Evolutionary conservation across 2,329 filamentous ascomycete genomes (phyloP).

Genomic region (Aspergillus vadensis): DNA sequence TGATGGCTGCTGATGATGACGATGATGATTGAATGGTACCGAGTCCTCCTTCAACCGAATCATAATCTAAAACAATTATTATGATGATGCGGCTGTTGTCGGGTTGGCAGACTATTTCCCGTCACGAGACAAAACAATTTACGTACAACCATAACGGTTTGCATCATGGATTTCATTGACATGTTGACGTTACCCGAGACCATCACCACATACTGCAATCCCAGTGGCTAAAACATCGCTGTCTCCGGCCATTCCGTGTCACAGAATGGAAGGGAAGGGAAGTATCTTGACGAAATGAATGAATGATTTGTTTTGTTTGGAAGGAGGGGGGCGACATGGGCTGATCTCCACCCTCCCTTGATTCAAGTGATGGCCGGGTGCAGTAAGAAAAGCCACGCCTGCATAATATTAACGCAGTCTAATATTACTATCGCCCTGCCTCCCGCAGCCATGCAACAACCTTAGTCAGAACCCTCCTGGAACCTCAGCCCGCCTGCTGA

Average conservation of each 20-base stretch:
- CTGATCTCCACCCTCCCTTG: slow-evolving; percentile 4
- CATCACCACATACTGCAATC: neutral
- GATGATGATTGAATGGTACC: neutral
- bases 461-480: neutral
- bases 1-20: neutral
- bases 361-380: neutral
- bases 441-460: neutral
- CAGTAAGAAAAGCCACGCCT: neutral
- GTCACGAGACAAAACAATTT: neutral
- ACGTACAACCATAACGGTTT: neutral
- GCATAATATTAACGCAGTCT: neutral
- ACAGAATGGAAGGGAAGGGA: too few species aligned
- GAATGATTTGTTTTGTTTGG: neutral
- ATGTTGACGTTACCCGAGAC: neutral
- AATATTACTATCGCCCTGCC: neutral
- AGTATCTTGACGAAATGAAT: neutral
- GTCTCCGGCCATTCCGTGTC: neutral
- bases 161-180: neutral
- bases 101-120: neutral
- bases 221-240: neutral
- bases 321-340: neutral
- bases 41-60: too few species aligned
- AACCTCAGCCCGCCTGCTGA: neutral
- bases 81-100: neutral
- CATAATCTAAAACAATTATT: neutral